phyloP scores from a whole-genome alignment of 2,329 filamentous ascomycete species.

The Neoascochyta sp. region DNA sequence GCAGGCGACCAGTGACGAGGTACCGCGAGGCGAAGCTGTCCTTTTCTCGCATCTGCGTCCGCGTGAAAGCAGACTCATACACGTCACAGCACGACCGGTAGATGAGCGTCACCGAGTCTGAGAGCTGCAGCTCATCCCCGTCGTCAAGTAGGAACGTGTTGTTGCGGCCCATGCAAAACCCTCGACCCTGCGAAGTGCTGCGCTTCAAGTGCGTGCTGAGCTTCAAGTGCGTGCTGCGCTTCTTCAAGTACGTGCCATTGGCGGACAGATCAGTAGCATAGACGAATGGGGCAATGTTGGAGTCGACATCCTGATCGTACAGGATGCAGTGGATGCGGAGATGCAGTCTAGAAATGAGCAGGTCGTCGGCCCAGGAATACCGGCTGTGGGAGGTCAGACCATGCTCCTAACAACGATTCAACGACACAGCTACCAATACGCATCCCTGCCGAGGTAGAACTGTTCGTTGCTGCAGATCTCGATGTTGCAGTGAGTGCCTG shows the following conservation, averaged over 20 bases:
- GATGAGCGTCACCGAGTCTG: constrained; percentile 21
- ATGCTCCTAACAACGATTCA: constrained; percentile 3
- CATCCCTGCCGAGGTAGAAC: constrained; percentile 35
- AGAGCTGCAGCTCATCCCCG: constrained; percentile 42
- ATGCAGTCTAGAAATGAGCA: constrained; percentile 45
- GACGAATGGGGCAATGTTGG: constrained; percentile 43
- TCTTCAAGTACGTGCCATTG: constrained; percentile 42
- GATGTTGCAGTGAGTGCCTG: constrained; percentile 26
- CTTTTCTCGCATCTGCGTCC: constrained; percentile 31
- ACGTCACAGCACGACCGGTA: constrained; percentile 16
- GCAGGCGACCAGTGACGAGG: constrained; percentile 46
- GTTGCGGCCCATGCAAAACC: constrained; percentile 30
- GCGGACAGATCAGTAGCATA: constrained; percentile 47
- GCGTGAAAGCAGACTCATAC: constrained; percentile 13
- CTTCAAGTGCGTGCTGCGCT: constrained; percentile 20
- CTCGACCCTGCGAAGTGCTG: constrained; percentile 19
- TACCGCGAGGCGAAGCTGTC: constrained; percentile 50
- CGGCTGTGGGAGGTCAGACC: constrained; percentile 23
- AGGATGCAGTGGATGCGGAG: constrained; percentile 46
- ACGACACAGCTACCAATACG: constrained; percentile 26
- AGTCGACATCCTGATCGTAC: constrained; percentile 40
- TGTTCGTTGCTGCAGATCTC: constrained; percentile 35
- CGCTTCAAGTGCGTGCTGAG: no score
- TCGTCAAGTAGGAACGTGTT: constrained; percentile 43
- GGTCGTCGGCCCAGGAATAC: constrained; percentile 29